Base-by-base conservation (phyloP, 208 protist species). In the Trypanosoma platydactyli region DNA sequence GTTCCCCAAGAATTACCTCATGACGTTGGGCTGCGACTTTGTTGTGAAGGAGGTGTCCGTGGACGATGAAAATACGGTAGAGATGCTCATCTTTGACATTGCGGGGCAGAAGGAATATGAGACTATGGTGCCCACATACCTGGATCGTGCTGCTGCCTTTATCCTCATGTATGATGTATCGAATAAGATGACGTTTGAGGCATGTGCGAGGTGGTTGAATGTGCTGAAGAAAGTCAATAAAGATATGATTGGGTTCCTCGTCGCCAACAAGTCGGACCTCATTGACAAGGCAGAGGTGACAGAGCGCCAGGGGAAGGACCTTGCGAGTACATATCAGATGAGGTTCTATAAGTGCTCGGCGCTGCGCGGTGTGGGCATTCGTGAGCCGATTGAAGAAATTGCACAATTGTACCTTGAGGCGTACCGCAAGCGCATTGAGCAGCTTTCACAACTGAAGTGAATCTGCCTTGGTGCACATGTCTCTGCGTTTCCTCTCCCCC, bases 21-120 rank as follows among this genome's bases (percentile, higher is more conserved):
- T 97, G 92, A 97, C 92, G 5, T 84, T 88, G 75, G 92, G 92
- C 5, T 94, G 91, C 64, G 92, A 97, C 49, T 91, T 97, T 77
- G 76, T 89, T 22, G 84, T 95, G 22, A 97, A 95, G 75, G 90
- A 97, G 61, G 52, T 96, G 15, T 42, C 50, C 11, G 22, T 96
- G 27, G 83, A 91, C 53, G 80, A 95, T n/a, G 79, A 92, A 11
- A 83, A 83, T 62, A 87, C 75, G 6, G 91, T 96, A 9, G 92
- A 97, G 68, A 80, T 97, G 52, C 83, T 86, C 20, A 70, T 97
- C 25, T 82, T 91, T 33, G 92, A 97, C 59, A 74, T 97, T 22
- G 84, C 81, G 12, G 92, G 92, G 40, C 89, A 95, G 62, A 83
- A 84, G 63, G 66, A 94, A 51, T 97, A 96, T 60, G 85, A 93